These are phyloP conservation scores for Cyberlindnera nakhonratchasimensis DNA, from an alignment of 805 yeast genomes.

Conservation along the genomic window DNA sequence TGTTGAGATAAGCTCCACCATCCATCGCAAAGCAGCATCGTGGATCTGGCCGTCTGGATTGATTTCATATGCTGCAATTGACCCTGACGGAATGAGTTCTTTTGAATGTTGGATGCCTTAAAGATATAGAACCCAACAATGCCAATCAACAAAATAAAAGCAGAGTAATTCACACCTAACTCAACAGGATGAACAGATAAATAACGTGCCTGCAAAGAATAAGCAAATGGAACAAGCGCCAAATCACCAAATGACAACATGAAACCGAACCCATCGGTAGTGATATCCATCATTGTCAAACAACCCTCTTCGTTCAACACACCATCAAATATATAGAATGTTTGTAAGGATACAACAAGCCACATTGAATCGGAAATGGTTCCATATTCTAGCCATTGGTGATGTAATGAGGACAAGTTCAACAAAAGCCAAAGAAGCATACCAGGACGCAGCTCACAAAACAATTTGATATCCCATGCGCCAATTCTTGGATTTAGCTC, in stretches of 20 bases:
- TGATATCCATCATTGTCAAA: constrained; percentile 91
- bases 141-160: constrained; percentile 46
- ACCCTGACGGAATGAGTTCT: constrained; percentile 79
- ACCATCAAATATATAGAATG: constrained; percentile 85
- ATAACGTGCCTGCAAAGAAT: constrained; percentile 81
- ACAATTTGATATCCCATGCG: constrained; percentile 80
- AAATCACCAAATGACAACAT: constrained; percentile 96
- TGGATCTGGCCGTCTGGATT: constrained; percentile 71
- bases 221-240: constrained; percentile 88
- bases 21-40: constrained; percentile 79
- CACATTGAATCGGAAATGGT: constrained; percentile 66
- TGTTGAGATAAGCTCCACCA: constrained; percentile 97
- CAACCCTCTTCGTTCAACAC: constrained; percentile 88
- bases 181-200: constrained; percentile 59
- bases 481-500: constrained; percentile 92
- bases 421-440: constrained; percentile 80
- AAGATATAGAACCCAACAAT: constrained; percentile 74
- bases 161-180: constrained; percentile 40
- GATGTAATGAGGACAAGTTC: constrained; percentile 75
- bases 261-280: constrained; percentile 95
- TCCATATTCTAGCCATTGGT: constrained; percentile 64
- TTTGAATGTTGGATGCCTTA: constrained; percentile 80
- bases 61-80: constrained; percentile 63
- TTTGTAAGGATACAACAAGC: constrained; percentile 66
- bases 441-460: constrained; percentile 94